Conservation (phyloP, 306 rosid genomes). For the Adenanthera pavonina region DNA sequence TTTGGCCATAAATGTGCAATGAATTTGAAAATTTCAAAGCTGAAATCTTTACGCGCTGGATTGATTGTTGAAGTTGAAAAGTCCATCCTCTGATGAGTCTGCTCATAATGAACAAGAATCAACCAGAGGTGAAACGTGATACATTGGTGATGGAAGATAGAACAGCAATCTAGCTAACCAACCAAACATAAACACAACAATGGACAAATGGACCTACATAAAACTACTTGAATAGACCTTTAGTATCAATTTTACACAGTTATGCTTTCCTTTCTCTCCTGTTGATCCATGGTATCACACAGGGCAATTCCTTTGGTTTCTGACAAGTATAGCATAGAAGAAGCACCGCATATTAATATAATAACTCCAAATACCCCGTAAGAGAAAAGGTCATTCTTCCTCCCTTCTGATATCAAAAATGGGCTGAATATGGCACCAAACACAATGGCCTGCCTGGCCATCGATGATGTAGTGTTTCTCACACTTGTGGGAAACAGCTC, state of each 20-base stretch:
- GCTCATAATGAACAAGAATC: too few relatives aligned
- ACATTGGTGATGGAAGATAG: too few relatives aligned
- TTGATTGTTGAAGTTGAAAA: too few relatives aligned
- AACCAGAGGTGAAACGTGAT: too few relatives aligned
- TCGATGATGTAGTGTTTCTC: background rate
- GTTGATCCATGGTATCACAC: slow-evolving; percentile 42
- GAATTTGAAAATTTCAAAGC: too few relatives aligned
- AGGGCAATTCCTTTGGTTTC: slow-evolving; percentile 35
- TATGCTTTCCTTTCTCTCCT: slow-evolving; percentile 21
- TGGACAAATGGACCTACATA: background rate
- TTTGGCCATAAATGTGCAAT: too few relatives aligned
- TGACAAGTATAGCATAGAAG: slow-evolving; percentile 29
- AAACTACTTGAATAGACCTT: background rate
- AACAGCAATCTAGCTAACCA: too few relatives aligned
- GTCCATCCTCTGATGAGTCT: too few relatives aligned
- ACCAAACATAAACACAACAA: background rate
- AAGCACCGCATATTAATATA: slow-evolving; percentile 12
- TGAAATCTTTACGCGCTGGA: too few relatives aligned
- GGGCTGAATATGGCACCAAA: slow-evolving; percentile 41
- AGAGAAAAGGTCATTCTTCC: slow-evolving; percentile 31
- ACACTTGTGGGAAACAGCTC: slow-evolving; percentile 56
- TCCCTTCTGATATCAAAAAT: slow-evolving; percentile 40
- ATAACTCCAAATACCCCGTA: slow-evolving; percentile 39
- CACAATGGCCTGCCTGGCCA: slow-evolving; percentile 47
- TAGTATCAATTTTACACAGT: background rate